Evolutionary conservation across 768 basidiomycete species (phyloP).

Genomic region (Lactifluus piperatus): DNA sequence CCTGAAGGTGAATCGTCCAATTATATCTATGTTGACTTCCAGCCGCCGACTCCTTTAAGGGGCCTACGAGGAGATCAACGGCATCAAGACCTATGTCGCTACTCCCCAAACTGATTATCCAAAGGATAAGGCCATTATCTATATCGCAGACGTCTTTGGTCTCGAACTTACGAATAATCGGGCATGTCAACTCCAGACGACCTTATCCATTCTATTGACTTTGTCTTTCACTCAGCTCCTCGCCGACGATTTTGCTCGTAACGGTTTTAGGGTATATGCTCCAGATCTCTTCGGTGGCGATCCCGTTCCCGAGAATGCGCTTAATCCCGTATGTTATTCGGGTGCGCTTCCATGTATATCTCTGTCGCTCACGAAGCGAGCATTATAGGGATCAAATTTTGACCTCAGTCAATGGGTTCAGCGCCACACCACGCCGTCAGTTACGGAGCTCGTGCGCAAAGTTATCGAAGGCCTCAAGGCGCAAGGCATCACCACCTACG

Average conservation of each 20-base stretch:
- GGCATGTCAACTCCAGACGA: slow-evolving; percentile 8
- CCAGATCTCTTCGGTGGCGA: slow-evolving; percentile 24
- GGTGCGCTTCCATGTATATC: neutral
- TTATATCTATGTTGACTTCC: neutral
- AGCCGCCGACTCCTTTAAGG: slow-evolving; percentile 22
- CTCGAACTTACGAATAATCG: slow-evolving; percentile 28
- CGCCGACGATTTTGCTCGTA: slow-evolving; percentile 35
- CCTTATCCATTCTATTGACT: neutral
- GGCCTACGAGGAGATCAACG: slow-evolving; percentile 28
- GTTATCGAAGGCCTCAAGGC: slow-evolving; percentile 25
- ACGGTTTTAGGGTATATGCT: slow-evolving; percentile 27
- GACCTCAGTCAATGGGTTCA: slow-evolving; percentile 3
- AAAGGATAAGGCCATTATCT: slow-evolving; percentile 35
- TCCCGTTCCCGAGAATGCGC: slow-evolving; percentile 18
- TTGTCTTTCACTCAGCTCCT: slow-evolving; percentile 30
- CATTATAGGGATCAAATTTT: slow-evolving; percentile 1
- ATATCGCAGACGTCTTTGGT: slow-evolving; percentile 34
- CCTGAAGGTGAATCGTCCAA: slow-evolving; percentile 26
- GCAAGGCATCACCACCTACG: slow-evolving; percentile 26
- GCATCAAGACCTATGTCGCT: slow-evolving; percentile 34
- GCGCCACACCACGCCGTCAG: slow-evolving; percentile 18
- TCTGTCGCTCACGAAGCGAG: neutral
- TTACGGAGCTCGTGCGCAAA: slow-evolving; percentile 20
- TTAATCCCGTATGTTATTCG: slow-evolving; percentile 14
- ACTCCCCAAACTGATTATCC: slow-evolving; percentile 33